Evolutionary conservation across 495 filamentous ascomycete genomes (phyloP).

Genomic region (Aspergillus funiculosus): DNA sequence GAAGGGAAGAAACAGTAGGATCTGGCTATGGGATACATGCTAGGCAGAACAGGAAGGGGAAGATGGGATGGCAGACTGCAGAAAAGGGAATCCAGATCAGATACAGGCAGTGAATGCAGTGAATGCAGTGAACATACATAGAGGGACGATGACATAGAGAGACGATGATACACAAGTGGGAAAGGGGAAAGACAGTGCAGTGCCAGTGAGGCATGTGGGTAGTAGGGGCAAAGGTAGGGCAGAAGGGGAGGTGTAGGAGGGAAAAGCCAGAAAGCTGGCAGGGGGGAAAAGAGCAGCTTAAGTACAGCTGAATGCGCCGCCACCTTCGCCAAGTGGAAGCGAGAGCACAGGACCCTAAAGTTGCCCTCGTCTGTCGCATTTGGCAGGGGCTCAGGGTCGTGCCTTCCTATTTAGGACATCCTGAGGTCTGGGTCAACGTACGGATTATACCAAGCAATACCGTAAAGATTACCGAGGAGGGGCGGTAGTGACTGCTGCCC

Average conservation of each 20-base stretch:
- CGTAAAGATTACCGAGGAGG: no score
- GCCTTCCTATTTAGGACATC: constrained; percentile 1
- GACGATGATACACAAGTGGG: background rate
- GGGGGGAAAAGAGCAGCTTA: background rate
- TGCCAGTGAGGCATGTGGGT: background rate
- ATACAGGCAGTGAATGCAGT: no score
- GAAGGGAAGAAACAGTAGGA: no score
- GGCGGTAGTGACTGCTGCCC: no score
- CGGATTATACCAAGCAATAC: background rate
- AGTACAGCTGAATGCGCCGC: background rate
- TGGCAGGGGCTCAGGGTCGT: no score
- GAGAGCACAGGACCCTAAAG: no score
- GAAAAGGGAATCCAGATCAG: no score
- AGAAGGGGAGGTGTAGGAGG: background rate
- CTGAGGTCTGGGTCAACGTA: background rate
- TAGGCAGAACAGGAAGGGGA: no score
- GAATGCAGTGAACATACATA: no score
- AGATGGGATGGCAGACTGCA: no score
- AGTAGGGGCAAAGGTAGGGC: background rate
- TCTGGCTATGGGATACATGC: no score
- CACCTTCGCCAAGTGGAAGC: background rate
- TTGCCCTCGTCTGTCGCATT: background rate
- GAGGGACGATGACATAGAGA: background rate
- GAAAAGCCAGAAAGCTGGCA: background rate
- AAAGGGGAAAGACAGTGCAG: background rate